These are phyloP conservation scores for Suillus weaverae DNA, from an alignment of 768 basidiomycete genomes.

Conservation along the genomic window DNA sequence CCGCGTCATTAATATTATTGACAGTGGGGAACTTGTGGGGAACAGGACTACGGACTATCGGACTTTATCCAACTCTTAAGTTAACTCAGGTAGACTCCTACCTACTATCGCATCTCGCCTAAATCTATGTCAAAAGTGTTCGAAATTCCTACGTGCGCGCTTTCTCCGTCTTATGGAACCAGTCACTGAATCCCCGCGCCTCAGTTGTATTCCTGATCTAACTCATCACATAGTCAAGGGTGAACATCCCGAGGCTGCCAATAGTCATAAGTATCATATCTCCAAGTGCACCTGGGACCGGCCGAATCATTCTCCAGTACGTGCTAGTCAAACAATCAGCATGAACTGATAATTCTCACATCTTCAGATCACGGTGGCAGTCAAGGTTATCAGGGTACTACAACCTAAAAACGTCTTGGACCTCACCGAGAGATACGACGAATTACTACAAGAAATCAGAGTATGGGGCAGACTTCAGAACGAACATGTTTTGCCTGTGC, in stretches of 20 bases:
- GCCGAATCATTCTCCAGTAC: background rate
- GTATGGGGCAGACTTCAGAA: constrained; percentile 23
- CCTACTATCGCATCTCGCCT: background rate
- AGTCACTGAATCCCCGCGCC: background rate
- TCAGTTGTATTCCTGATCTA: background rate
- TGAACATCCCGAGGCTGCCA: background rate
- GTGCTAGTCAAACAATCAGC: background rate
- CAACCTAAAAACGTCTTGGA: background rate
- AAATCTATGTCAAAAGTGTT: background rate
- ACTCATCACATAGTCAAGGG: background rate
- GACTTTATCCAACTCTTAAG: no score
- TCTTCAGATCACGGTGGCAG: background rate
- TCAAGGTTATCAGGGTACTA: background rate
- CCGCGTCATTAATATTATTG: no score
- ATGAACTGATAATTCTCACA: background rate
- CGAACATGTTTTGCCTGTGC: constrained; percentile 31
- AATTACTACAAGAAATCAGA: constrained; percentile 22
- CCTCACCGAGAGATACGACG: background rate
- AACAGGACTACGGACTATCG: no score
- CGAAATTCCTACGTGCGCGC: background rate
- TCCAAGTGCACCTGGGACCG: constrained; percentile 21
- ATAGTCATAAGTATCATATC: constrained; percentile 22
- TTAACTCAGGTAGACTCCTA: no score
- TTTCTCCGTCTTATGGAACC: background rate
- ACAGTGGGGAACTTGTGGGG: no score